Evolutionary conservation across 148 eudicot species (phyloP), one percentile per base, ranked within the genome.

Genomic region (Talinum fruticosum): DNA sequence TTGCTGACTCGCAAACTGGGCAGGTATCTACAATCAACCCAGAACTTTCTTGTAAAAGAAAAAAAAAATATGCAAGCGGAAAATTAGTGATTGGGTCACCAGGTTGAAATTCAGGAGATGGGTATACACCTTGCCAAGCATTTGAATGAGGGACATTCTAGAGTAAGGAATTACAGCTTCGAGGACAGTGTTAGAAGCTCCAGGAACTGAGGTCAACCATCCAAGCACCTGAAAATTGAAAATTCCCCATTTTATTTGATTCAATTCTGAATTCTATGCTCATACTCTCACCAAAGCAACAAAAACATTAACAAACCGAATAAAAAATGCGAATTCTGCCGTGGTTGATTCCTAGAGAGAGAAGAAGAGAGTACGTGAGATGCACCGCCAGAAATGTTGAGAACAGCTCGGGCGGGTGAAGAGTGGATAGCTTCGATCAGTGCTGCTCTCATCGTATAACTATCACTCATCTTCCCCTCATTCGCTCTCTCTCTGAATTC

Each of bases 301-400:
- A 21, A 34, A 65, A 61, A 51, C 45, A 51, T 16, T 26, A 0
- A 29, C 32, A 28, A 28, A 0, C 14, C 0, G 14, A 14, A 62
- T 26, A 24, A 24, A 8, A 2, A 57, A 57, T 57, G 15, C 8
- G 34, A 62, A 26, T 26, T 28, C 32, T 33, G 12, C 3, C 33
- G 10, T 62, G 2, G 10, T 62, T 24, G 32, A 62, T 23, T 19
- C 26, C 28, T 21, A 16, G 28, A 72, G 61, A 65, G 53, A 72
- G 66, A 72, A 32, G 54, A 47, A 72, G 34, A 71, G 73, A n/a
- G 34, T 74, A 92, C 98, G 81, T 88, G 92, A 84, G 99, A 90
- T 37, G 97, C 97, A n/a, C 97, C 99, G 73, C 99, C 99, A 74
- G 97, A 83, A 87, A 91, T 80, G 78, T 87, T 85, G 80, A 96